These are phyloP conservation scores for Terana coerulea DNA, from an alignment of 768 basidiomycete genomes.

Conservation along the genomic window DNA sequence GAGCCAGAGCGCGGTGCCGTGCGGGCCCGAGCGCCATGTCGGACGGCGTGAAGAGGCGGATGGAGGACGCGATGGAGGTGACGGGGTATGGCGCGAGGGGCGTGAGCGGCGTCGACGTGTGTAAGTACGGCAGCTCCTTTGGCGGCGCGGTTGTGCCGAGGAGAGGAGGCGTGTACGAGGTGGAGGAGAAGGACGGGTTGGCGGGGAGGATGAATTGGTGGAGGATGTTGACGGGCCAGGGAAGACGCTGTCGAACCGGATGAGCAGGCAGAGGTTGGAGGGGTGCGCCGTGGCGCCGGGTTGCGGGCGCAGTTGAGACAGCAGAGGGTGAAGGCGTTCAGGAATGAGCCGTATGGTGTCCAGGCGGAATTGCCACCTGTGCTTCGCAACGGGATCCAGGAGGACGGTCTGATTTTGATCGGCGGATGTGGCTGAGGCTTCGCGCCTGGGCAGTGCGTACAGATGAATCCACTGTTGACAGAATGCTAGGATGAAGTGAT, in stretches of 20 bases:
- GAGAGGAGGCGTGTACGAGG: not conserved
- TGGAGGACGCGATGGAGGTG: slow-evolving; percentile 27
- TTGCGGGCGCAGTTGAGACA: not conserved
- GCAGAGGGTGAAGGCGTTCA: slow-evolving; percentile 15
- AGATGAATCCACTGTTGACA: slow-evolving; percentile 29
- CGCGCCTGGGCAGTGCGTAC: slow-evolving; percentile 39
- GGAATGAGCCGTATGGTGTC: slow-evolving; percentile 46
- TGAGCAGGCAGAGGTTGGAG: slow-evolving; percentile 43
- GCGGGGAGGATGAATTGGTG: slow-evolving; percentile 54
- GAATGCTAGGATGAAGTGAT: slow-evolving; percentile 43
- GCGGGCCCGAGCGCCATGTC: slow-evolving; percentile 50
- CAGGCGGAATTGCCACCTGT: slow-evolving; percentile 54
- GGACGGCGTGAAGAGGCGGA: slow-evolving; percentile 53
- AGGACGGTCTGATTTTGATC: slow-evolving; percentile 23
- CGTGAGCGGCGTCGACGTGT: not conserved
- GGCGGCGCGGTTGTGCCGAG: not conserved
- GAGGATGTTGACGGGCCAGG: slow-evolving; percentile 69
- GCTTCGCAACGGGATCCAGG: slow-evolving; percentile 41
- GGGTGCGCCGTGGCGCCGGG: not conserved
- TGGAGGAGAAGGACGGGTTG: slow-evolving; percentile 25
- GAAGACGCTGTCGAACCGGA: slow-evolving; percentile 59
- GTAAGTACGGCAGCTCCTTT: slow-evolving; percentile 16
- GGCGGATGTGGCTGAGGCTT: slow-evolving; percentile 26
- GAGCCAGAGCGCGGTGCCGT: slow-evolving; percentile 64
- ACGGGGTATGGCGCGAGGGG: slow-evolving; percentile 9